Base-by-base conservation (phyloP, 2,329 filamentous ascomycete genomes). In the Neofusicoccum laricinum region DNA sequence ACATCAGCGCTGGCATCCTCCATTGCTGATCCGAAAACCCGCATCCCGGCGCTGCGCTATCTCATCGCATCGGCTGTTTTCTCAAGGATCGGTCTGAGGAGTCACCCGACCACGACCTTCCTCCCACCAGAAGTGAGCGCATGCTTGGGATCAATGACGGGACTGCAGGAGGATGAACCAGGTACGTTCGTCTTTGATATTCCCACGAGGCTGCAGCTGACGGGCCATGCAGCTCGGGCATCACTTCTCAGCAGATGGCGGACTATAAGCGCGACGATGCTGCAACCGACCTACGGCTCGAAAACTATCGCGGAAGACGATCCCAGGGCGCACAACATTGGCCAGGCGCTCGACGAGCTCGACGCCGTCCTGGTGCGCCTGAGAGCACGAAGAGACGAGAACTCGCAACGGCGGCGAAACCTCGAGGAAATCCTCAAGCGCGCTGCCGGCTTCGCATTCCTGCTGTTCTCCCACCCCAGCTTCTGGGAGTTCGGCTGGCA, bases 351-450 rank as follows among this genome's bases (percentile, higher is more conserved):
- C 8, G 63, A 61, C 6, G 59, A 66, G 17, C 65, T 76, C 0
- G 73, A 76, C 10, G 67, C 65, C 5, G 65, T 76, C 15, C 67
- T 77, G 5, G 66, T 64, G 17, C 70, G 69, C 2, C 68, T 72
- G 65, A 49, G 41, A 32, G 41, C 30, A n/a, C 25, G 57, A 21
- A 21, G 57, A 21, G 57, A 48, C 45, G 68, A 75, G 32, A 70
- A 72, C 7, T 66, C 63, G n/a, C 66, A 73, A 32, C 68, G 75
- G 3, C 69, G 67, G 15, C 67, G 66, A 2, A 77, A 78, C 50
- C 63, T 78, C 8, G 71, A 75, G 17, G 73, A 75, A 62, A 70
- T 78, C 1, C 61, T 76, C n/a, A 75, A 74, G 53, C 70, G 73
- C 4, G 71, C 71, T 2, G 74, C 74, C 1, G 66, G 67, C 2